Base-by-base conservation (phyloP, 441 rosid genomes). In the Populus hybrid region DNA sequence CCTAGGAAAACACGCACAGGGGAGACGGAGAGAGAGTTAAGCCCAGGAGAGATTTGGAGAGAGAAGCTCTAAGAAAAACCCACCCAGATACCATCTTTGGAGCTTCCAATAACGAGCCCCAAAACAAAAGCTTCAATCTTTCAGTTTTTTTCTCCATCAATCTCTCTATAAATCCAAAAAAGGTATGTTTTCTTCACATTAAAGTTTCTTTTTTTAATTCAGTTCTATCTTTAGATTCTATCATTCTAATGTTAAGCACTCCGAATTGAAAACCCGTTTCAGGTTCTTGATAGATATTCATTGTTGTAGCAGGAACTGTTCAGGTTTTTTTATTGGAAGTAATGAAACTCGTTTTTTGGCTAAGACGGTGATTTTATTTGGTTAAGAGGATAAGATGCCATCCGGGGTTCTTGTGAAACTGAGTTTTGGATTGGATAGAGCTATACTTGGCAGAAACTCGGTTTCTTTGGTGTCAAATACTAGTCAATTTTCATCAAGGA, bases 321-420 rank as follows among this genome's bases (percentile, higher is more conserved):
- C 65, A n/a, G 32, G 40, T 5, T 35, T 10, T 9, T 40, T n/a
- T 70, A 23, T 70, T 40, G 26, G 72, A 67, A 73, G 76, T 61
- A 21, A 82, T 80, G 87, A 80, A 53, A 77, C 36, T 70, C 74
- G 42, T 36, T 69, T 74, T 66, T 67, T 78, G 68, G 69, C 65
- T 70, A 18, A 50, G 75, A 66, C 80, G 50, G 70, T 76, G 71
- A 65, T 76, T 74, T 72, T 50, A 65, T 82, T 72, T 78, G 72
- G 50, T 57, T 50, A 76, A 73, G 72, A 75, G 79, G 59, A 73
- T 87, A 86, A 87, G 83, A 95, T 95, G 98, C 94, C 92, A 84
- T 84, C 90, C 74, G 80, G 85, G 78, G 87, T 85, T 77, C 77
- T 92, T 24, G 76, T 92, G n/a, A 91, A 90, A 79, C 76, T 93